A percentile compares a stretch with the other conserved stretches of the same genome.
These are phyloP conservation scores for Solanum okadae DNA, from an alignment of 257 asterid genomes.

Conservation along the genomic window DNA sequence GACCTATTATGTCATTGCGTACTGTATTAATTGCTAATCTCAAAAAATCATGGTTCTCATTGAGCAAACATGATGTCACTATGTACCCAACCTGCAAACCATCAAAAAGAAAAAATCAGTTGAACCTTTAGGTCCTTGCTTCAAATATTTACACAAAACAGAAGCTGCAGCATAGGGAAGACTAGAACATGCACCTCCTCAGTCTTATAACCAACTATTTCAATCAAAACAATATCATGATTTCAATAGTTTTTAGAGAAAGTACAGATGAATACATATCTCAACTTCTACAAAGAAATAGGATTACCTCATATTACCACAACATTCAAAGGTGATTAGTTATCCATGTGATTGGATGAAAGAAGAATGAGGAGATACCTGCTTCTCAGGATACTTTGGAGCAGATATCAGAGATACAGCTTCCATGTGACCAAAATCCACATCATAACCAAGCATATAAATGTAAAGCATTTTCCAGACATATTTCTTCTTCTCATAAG, in stretches of 20 bases:
- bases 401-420: slow-evolving; percentile 98
- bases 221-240: not conserved
- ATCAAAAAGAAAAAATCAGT: slow-evolving; percentile 1
- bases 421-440: slow-evolving; percentile 99
- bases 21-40: slow-evolving; percentile 96
- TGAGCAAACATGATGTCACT: slow-evolving; percentile 90
- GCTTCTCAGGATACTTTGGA: slow-evolving; percentile 99
- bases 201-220: not conserved
- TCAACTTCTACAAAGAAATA: not conserved
- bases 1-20: slow-evolving; percentile 97
- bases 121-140: not conserved
- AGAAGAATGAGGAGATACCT: slow-evolving; percentile 35
- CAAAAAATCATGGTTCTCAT: slow-evolving; percentile 95
- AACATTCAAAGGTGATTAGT: not conserved
- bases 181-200: not conserved
- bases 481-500: slow-evolving; percentile 94
- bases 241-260: not conserved
- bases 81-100: slow-evolving; percentile 91
- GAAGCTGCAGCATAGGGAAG: not conserved
- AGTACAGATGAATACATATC: not conserved
- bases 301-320: not conserved
- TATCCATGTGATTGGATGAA: not conserved
- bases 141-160: not conserved
- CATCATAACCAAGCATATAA: slow-evolving; percentile 97
- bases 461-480: slow-evolving; percentile 99